A percentile compares a stretch with the other conserved stretches of the same genome.
These are phyloP conservation scores for Gossypium davidsonii DNA, from an alignment of 441 rosid species.

Conservation along the genomic window DNA sequence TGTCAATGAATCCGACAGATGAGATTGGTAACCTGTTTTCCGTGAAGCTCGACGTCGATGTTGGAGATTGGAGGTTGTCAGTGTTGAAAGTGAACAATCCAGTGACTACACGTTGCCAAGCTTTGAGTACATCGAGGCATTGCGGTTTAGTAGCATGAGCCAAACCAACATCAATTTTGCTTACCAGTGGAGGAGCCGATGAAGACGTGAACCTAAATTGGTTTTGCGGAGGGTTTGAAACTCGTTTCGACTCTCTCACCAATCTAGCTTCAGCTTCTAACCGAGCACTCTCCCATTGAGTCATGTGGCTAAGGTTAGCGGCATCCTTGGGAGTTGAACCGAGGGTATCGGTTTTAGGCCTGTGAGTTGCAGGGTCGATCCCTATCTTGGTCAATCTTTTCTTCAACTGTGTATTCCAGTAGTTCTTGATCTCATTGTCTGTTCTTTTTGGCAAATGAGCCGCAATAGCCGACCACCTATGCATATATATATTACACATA, in stretches of 20 bases:
- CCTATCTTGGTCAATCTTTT: conserved; percentile 41
- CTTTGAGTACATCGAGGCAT: conserved; percentile 37
- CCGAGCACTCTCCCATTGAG: too few relatives aligned
- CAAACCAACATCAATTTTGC: neutral
- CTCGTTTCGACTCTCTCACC: conserved; percentile 30
- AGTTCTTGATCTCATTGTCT: conserved; percentile 49
- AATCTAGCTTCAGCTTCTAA: too few relatives aligned
- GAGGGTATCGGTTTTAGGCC: conserved; percentile 32
- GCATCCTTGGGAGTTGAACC: conserved; percentile 17
- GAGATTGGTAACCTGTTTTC: conserved; percentile 13
- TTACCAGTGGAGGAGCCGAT: neutral
- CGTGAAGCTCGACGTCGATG: conserved; percentile 25
- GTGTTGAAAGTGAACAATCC: conserved; percentile 17
- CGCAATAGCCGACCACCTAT: conserved; percentile 51
- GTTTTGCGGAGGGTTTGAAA: conserved; percentile 15
- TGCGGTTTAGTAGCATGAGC: conserved; percentile 15
- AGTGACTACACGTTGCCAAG: conserved; percentile 33
- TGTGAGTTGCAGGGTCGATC: conserved; percentile 47
- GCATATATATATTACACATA: too few relatives aligned
- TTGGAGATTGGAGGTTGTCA: conserved; percentile 31
- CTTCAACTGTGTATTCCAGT: conserved; percentile 51
- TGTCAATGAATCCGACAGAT: neutral
- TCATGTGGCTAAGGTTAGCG: too few relatives aligned
- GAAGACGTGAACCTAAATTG: neutral
- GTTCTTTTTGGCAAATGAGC: conserved; percentile 41